Conservation (phyloP, 345 rosid species). For the Isatis tinctoria region DNA sequence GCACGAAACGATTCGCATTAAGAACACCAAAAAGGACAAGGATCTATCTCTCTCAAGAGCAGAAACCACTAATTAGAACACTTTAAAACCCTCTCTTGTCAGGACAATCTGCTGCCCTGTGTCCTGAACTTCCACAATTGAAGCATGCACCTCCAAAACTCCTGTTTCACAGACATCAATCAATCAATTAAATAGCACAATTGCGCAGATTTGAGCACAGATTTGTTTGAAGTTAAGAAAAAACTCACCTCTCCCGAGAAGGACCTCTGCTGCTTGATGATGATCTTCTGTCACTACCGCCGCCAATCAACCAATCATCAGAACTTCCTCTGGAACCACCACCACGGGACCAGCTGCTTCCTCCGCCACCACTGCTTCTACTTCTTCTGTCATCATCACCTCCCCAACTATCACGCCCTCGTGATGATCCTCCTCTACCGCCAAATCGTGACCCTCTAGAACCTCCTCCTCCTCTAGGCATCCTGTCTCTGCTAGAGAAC, state of each 20-base stretch:
- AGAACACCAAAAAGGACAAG: constrained; percentile 24
- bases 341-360: constrained; percentile 52
- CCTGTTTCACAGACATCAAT: constrained; percentile 27
- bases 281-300: constrained; percentile 37
- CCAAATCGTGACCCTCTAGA: constrained; percentile 37
- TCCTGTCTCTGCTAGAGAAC: constrained; percentile 70
- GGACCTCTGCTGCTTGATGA: constrained; percentile 55
- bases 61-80: neutral
- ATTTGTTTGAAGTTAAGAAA: neutral
- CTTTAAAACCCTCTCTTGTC: constrained; percentile 44
- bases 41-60: constrained; percentile 13
- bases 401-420: constrained; percentile 61
- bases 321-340: constrained; percentile 45
- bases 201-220: neutral
- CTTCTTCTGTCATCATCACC: constrained; percentile 53
- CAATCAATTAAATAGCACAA: neutral
- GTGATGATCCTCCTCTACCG: constrained; percentile 47
- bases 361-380: constrained; percentile 44
- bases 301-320: constrained; percentile 79
- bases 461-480: constrained; percentile 62
- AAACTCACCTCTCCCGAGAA: constrained; percentile 53
- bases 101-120: constrained; percentile 88
- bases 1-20: constrained; percentile 8
- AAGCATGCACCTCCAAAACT: constrained; percentile 84
- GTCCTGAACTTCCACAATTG: constrained; percentile 73